These are phyloP conservation scores for Flaveria floridana DNA, from an alignment of 140 eudicot genomes.

Conservation along the genomic window DNA sequence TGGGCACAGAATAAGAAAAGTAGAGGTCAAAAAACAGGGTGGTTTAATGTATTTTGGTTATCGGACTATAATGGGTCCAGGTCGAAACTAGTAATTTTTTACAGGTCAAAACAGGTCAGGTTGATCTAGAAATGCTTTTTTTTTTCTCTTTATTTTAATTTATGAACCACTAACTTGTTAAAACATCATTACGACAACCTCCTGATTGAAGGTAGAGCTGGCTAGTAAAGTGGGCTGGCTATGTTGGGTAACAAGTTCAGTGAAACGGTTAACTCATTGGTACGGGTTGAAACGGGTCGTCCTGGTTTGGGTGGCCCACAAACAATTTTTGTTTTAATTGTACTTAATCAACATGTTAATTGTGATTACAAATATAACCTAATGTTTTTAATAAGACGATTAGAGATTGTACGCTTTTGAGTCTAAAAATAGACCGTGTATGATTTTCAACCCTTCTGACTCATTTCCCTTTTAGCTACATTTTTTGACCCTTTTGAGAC, in stretches of 20 bases:
- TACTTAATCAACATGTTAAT: not conserved
- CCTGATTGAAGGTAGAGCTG: not conserved
- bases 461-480: not conserved
- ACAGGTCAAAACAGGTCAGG: not conserved
- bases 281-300: not conserved
- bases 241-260: not conserved
- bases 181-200: not conserved
- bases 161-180: not conserved
- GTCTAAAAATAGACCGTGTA: not conserved
- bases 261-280: not conserved
- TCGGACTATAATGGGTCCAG: not conserved
- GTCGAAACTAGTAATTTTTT: not conserved
- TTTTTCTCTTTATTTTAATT: not conserved
- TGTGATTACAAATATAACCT: not conserved
- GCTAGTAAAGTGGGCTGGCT: not conserved
- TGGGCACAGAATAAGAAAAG: not conserved
- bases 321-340: not conserved
- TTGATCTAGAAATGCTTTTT: not conserved
- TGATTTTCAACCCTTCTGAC: not conserved
- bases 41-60: not conserved
- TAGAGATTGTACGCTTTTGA: not conserved
- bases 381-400: not conserved
- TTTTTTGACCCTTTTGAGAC: not conserved
- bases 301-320: not conserved
- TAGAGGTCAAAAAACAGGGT: too few species aligned